These are phyloP conservation scores for Aspergillus incahuasiensis DNA, from an alignment of 495 filamentous ascomycete species.

Conservation along the genomic window DNA sequence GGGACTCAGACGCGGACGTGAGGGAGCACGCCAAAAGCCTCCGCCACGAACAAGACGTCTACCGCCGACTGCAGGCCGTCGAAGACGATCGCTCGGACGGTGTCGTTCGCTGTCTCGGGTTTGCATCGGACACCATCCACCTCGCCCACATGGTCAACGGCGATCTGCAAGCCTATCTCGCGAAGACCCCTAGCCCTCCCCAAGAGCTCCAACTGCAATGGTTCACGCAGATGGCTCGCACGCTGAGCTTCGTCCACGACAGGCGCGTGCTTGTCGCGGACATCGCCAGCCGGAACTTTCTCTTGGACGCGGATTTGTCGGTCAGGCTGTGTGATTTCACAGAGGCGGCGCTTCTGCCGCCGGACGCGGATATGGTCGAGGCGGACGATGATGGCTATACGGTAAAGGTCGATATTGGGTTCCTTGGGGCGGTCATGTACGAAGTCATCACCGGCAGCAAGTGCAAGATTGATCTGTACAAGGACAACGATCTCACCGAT, in stretches of 20 bases:
- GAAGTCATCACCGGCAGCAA: conserved; percentile 17
- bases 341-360: conserved; percentile 23
- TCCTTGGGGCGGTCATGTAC: conserved; percentile 22
- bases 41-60: too few species aligned
- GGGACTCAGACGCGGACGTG: too few species aligned
- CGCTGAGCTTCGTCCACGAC: conserved; percentile 18
- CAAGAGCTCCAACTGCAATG: conserved; percentile 14
- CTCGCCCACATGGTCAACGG: too few species aligned
- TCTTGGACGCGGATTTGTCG: conserved; percentile 27
- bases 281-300: conserved; percentile 27
- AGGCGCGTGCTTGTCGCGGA: conserved; percentile 22
- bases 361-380: conserved; percentile 23
- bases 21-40: too few species aligned
- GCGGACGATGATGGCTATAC: conserved; percentile 22
- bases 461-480: conserved; percentile 24
- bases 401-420: conserved; percentile 21
- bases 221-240: conserved; percentile 26
- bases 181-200: too few species aligned
- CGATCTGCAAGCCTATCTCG: too few species aligned
- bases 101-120: too few species aligned
- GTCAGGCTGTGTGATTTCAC: conserved; percentile 30
- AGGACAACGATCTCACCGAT: conserved; percentile 15
- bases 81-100: too few species aligned
- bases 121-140: too few species aligned
- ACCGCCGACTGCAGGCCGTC: too few species aligned